A percentile compares a stretch with the other conserved stretches of the same genome.
phyloP scores from a whole-genome alignment of 495 filamentous ascomycete genomes.

The Daldinia concentrica region DNA sequence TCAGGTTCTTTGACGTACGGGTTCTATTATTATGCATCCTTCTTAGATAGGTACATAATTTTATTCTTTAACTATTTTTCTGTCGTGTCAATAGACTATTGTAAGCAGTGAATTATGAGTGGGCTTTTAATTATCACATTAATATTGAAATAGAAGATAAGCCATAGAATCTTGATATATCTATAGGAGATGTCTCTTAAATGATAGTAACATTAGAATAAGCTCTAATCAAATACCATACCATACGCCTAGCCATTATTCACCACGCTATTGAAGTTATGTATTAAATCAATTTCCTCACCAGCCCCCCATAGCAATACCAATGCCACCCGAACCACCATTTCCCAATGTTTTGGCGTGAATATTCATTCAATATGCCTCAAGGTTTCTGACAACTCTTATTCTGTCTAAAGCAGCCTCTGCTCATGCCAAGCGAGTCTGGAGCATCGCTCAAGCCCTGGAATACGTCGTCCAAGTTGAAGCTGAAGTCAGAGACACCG shows the following conservation, averaged over 20 bases:
- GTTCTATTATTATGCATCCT: neutral
- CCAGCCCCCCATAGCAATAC: neutral
- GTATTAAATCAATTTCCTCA: neutral
- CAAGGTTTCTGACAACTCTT: neutral
- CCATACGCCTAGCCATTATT: neutral
- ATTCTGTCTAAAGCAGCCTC: conserved; percentile 26
- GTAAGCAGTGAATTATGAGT: too few relatives aligned
- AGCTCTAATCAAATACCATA: neutral
- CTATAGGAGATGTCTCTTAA: too few relatives aligned
- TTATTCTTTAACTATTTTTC: too few relatives aligned
- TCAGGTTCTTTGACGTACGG: neutral
- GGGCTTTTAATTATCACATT: too few relatives aligned
- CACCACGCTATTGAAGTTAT: neutral
- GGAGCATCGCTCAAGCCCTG: conserved; percentile 7
- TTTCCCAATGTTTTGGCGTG: neutral
- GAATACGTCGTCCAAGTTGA: conserved; percentile 31
- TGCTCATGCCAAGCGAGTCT: conserved; percentile 23
- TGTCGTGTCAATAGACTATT: too few relatives aligned
- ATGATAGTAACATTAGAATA: neutral
- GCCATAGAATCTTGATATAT: too few relatives aligned
- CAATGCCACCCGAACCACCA: neutral
- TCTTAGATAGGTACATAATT: neutral
- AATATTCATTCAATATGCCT: neutral
- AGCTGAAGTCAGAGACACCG: conserved; percentile 21
- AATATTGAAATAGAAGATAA: too few relatives aligned